Conservation (phyloP, 495 filamentous ascomycete species). For the Penicillium waksmanii region DNA sequence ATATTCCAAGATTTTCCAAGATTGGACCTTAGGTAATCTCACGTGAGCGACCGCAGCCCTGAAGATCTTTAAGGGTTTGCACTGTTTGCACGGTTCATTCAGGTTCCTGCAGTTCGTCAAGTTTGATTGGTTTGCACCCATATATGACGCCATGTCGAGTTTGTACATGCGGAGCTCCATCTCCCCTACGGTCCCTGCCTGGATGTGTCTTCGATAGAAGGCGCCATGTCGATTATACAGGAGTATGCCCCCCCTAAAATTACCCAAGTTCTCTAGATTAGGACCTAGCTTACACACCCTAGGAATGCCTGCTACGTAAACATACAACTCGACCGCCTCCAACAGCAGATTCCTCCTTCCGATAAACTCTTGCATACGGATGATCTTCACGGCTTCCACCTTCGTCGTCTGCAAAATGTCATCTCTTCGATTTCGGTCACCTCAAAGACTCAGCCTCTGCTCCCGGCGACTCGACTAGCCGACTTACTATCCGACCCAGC, state of each 20-base stretch:
- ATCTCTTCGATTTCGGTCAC: conserved; percentile 70
- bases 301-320: conserved; percentile 84
- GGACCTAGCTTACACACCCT: conserved; percentile 10
- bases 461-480: conserved; percentile 57
- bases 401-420: conserved; percentile 58
- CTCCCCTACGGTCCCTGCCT: neutral
- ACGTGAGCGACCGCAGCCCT: neutral
- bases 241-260: conserved; percentile 16
- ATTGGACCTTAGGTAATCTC: neutral
- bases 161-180: neutral
- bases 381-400: conserved; percentile 19
- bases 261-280: neutral
- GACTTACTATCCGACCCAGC: conserved; percentile 61
- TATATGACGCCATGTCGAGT: conserved; percentile 22
- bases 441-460: conserved; percentile 56
- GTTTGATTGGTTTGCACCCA: conserved; percentile 19
- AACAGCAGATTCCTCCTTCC: conserved; percentile 45
- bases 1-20: neutral
- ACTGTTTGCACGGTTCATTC: conserved; percentile 17
- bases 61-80: conserved; percentile 11
- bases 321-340: conserved; percentile 75
- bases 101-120: conserved; percentile 7
- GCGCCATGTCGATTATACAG: conserved; percentile 30
- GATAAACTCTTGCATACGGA: conserved; percentile 28
- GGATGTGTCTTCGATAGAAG: neutral